These are phyloP conservation scores for Candida argentea DNA, from an alignment of 805 yeast species.

Conservation along the genomic window DNA sequence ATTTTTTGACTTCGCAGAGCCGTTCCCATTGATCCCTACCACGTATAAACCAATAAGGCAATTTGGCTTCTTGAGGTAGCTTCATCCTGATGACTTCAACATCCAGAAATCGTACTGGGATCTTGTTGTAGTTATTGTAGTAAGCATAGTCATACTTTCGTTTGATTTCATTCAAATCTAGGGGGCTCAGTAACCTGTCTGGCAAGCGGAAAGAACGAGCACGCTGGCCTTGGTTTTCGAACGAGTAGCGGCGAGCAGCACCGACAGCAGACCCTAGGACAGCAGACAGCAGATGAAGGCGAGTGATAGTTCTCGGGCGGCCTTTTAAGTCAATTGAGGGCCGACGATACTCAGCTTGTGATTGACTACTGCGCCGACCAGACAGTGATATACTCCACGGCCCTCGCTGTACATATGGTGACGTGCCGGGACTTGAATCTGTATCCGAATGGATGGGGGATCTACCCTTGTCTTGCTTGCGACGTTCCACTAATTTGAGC, in stretches of 20 bases:
- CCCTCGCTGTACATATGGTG: conserved; percentile 18
- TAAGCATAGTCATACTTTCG: conserved; percentile 23
- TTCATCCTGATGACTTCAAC: conserved; percentile 32
- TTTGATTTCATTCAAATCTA: conserved; percentile 7
- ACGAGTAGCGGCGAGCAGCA: conserved; percentile 5
- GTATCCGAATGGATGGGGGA: conserved; percentile 11
- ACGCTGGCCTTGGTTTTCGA: conserved; percentile 4
- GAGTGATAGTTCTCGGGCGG: conserved; percentile 8
- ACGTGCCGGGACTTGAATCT: conserved; percentile 19
- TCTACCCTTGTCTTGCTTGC: conserved; percentile 27
- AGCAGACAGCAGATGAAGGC: conserved; percentile 4
- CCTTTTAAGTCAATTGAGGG: conserved; percentile 25
- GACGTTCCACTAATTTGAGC: conserved; percentile 42
- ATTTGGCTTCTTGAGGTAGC: conserved; percentile 50
- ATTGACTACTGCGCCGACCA: conserved; percentile 14
- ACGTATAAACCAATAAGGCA: conserved; percentile 69
- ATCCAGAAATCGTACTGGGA: conserved; percentile 21
- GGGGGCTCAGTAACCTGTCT: conserved; percentile 4
- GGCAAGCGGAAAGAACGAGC: conserved; percentile 1
- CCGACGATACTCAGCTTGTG: conserved; percentile 14
- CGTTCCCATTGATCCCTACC: conserved; percentile 63
- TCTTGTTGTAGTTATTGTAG: conserved; percentile 31
- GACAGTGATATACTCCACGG: too few species aligned
- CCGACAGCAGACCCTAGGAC: conserved; percentile 1
- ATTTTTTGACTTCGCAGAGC: too few species aligned